Evolutionary conservation across 306 rosid species (phyloP), one percentile per base, ranked within the genome.

Genomic region (Rosa chinensis): DNA sequence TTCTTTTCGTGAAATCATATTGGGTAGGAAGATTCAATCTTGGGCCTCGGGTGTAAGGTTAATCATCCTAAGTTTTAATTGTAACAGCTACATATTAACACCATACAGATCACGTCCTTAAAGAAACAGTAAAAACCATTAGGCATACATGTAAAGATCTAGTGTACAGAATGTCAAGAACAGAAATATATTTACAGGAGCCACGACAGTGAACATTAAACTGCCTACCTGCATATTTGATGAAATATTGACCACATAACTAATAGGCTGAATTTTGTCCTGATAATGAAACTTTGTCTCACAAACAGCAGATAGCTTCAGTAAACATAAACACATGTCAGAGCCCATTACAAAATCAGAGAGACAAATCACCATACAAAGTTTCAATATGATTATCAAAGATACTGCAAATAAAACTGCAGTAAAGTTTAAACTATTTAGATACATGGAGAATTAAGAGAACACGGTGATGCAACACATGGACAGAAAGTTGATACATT

Each of bases 221-320:
- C 32, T 44, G 35, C 55, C n/a, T 20, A 95, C 99, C 98, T 90
- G 87, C 98, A 95, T 95, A 79, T 87, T 87, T 64, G 85, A 71
- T 77, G 99, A 79, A 69, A 93, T 76, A 75, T 84, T 21, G 79
- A 89, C 88, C 10, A 82, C 97, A 78, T 95, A 95, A 70, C 82
- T 84, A 78, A 76, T 84, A 55, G 98, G 98, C 77, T 74, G 93
- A 77, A 44, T 82, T 89, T 95, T 95, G 91, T 95, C 98, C 82
- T 90, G 96, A 83, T 91, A 95, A 86, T 95, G 98, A 73, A 95
- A 95, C 87, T 79, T 85, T 37, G 97, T 95, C 93, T 95, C 91
- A 11, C 97, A 95, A 86, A 95, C 81, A 69, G 99, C 97, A 76
- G 96, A 87, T 83, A 93, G 93, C 99, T 95, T 85, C 90, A 89